Evolutionary conservation across 1,284 basidiomycete genomes (phyloP).

Genomic region (Thecaphora frezii): DNA sequence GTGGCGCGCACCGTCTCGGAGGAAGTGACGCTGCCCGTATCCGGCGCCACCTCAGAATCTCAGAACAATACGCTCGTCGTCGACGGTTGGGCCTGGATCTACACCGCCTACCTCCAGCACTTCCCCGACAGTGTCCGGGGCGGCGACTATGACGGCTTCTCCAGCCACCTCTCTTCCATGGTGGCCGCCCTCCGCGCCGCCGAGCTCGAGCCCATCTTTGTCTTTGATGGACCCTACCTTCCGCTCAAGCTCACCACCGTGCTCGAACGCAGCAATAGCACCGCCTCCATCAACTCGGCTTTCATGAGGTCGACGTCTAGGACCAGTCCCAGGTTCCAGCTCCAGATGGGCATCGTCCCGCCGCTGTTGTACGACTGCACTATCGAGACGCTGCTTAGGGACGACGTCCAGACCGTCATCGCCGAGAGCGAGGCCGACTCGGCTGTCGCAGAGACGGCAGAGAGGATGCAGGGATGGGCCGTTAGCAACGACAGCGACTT

Average conservation of each 20-base stretch:
- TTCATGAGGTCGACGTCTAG: conserved; percentile 41
- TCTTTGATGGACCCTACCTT: conserved; percentile 47
- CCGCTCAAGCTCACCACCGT: conserved; percentile 38
- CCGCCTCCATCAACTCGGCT: conserved; percentile 23
- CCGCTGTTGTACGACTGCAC: conserved; percentile 36
- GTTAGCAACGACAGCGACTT: conserved; percentile 49
- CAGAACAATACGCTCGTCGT: conserved; percentile 24
- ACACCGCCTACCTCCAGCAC: conserved; percentile 26
- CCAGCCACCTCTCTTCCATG: conserved; percentile 16
- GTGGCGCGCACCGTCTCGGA: conserved; percentile 25
- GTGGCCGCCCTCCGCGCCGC: conserved; percentile 19
- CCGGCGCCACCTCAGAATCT: background rate
- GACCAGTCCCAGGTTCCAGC: conserved; percentile 26
- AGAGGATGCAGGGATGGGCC: conserved; percentile 35
- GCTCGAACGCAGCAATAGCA: conserved; percentile 12
- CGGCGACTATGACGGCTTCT: conserved; percentile 31
- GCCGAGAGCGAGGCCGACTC: conserved; percentile 45
- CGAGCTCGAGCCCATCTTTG: conserved; percentile 39
- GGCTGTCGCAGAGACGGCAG: conserved; percentile 42
- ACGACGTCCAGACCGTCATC: conserved; percentile 27
- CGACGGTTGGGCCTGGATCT: conserved; percentile 51
- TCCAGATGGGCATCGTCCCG: conserved; percentile 27
- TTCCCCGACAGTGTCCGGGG: conserved; percentile 37
- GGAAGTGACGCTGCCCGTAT: conserved; percentile 18
- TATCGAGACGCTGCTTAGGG: conserved; percentile 23